Evolutionary conservation across 257 asterid genomes (phyloP).

Genomic region (Solanum paucissectum): DNA sequence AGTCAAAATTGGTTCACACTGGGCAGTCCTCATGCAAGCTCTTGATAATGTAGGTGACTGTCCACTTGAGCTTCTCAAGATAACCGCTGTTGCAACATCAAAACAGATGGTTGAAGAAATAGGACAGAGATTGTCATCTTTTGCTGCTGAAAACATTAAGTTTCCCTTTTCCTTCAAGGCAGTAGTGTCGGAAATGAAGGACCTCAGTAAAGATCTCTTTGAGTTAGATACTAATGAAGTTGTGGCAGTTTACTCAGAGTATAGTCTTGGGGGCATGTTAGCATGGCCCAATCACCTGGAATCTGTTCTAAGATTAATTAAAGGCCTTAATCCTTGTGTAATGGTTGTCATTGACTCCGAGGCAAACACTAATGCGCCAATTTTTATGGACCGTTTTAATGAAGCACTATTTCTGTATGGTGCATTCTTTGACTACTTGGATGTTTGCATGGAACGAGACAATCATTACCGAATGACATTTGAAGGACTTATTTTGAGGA

Average conservation of each 20-base stretch:
- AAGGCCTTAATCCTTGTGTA: conserved; percentile 15
- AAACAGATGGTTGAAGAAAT: conserved; percentile 14
- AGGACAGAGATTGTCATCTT: conserved; percentile 16
- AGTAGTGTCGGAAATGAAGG: conserved; percentile 12
- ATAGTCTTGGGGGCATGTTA: conserved; percentile 8
- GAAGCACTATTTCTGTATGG: conserved; percentile 9
- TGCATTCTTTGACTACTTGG: conserved; percentile 20
- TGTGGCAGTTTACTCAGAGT: conserved; percentile 18
- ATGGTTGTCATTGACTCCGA: conserved; percentile 21
- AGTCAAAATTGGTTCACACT: conserved; percentile 18
- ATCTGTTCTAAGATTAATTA: conserved; percentile 11
- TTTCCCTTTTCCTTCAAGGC: conserved; percentile 10
- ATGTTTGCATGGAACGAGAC: conserved; percentile 12
- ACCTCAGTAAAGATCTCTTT: conserved; percentile 20
- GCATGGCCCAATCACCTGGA: conserved; percentile 12
- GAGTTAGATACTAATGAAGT: conserved; percentile 16
- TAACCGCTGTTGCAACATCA: conserved; percentile 27
- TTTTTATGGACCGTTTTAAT: conserved; percentile 15
- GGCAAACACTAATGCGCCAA: conserved; percentile 8
- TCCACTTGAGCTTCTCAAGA: conserved; percentile 25
- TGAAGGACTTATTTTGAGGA: conserved; percentile 11
- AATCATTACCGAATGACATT: neutral
- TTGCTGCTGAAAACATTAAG: conserved; percentile 16
- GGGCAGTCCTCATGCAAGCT: conserved; percentile 33
- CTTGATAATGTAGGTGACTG: conserved; percentile 3